Evolutionary conservation across 306 rosid species (phyloP), one percentile per base, ranked within the genome.

Genomic region (Pyrus pyrifolia): DNA sequence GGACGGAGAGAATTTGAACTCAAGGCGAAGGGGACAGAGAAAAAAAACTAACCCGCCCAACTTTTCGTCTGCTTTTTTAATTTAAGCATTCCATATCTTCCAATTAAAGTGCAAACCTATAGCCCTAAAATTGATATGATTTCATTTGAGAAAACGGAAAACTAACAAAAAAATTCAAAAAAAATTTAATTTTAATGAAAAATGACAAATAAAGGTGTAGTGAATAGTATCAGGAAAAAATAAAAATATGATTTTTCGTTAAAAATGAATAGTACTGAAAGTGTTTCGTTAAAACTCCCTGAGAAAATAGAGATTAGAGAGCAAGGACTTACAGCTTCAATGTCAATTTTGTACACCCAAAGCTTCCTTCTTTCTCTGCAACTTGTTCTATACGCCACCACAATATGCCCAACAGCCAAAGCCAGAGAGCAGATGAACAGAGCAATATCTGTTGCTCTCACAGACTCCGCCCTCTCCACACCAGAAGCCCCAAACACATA

Each of bases 301-400:
- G 0, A 19, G 60, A 51, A 86, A 69, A 35, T 15, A 21, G 8
- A 49, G 55, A 49, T 49, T 27, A 66, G 29, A 51, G 51, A 57
- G 73, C 71, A 18, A 58, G 35, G 33, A 85, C 98, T 91, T 81
- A 96, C 98, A 77, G 99, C 90, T 89, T 96, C 99, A 42, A 92
- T 88, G 86, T 96, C 99, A 80, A 96, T 96, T 81, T 87, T 96
- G 88, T 91, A 96, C 70, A 96, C 96, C 83, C 89, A 76, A 73
- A 96, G 99, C 90, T 92, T 96, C 71, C 98, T 74, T 80, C 98
- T 87, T 70, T 96, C 99, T 83, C 91, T 91, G 90, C 99, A 96
- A 87, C 98, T 91, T 15, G 99, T 96, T 80, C 93, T 88, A 68
- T 96, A 91, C 5, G 99, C 99, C 68, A 89, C 98, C 10, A 83